phyloP scores from a whole-genome alignment of 139 green algal genomes.

The Astrephomene gubernaculifera region DNA sequence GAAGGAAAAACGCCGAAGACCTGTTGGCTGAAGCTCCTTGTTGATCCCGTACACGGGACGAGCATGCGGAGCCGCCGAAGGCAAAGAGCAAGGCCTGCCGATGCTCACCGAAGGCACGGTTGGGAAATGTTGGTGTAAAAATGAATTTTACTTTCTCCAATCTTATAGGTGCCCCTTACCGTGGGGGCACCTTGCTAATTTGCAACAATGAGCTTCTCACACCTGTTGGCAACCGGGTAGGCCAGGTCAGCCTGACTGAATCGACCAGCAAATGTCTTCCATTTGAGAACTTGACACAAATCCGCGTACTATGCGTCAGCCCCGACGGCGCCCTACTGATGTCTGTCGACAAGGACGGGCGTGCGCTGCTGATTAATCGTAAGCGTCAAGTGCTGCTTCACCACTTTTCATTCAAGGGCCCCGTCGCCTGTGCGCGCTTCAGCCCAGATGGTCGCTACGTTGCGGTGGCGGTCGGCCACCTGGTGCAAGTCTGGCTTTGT shows the following conservation, averaged over 20 bases:
- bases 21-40: too few relatives aligned
- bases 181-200: slow-evolving; percentile 91
- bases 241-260: slow-evolving; percentile 80
- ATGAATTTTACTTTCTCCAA: slow-evolving; percentile 75
- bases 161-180: slow-evolving; percentile 93
- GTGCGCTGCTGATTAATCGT: slow-evolving; percentile 85
- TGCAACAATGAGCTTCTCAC: slow-evolving; percentile 84
- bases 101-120: too few relatives aligned
- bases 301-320: slow-evolving; percentile 80
- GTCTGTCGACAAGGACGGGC: slow-evolving; percentile 88
- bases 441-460: slow-evolving; percentile 91
- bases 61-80: too few relatives aligned
- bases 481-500: slow-evolving; percentile 94
- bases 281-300: slow-evolving; percentile 87
- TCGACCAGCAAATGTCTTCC: slow-evolving; percentile 83
- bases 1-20: too few relatives aligned
- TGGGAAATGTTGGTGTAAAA: too few relatives aligned
- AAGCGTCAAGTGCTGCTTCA: slow-evolving; percentile 86
- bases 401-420: slow-evolving; percentile 92
- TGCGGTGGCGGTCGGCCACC: slow-evolving; percentile 83
- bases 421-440: slow-evolving; percentile 85
- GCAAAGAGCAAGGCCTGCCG: too few relatives aligned
- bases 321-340: slow-evolving; percentile 89
- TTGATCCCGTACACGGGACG: too few relatives aligned
- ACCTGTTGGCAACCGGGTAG: slow-evolving; percentile 91